Evolutionary conservation across 1,284 basidiomycete genomes (phyloP).

Genomic region (Phenoliferia sp.): DNA sequence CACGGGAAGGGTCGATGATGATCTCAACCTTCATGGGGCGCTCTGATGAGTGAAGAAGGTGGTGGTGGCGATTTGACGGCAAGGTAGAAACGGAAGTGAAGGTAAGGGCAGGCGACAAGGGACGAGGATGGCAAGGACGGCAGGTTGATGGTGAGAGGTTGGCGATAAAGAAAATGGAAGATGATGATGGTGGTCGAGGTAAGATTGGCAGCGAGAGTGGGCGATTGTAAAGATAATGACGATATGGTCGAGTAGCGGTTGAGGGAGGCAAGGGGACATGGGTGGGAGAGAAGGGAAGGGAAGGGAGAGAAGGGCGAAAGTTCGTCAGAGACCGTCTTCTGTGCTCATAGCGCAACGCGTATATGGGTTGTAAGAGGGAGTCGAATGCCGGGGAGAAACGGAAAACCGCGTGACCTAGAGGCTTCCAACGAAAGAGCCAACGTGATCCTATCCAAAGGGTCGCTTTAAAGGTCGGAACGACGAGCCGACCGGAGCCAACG

Average conservation of each 20-base stretch:
- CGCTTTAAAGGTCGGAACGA: too few relatives aligned
- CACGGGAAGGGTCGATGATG: constrained; percentile 77
- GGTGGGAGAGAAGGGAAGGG: not conserved
- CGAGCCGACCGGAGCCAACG: too few relatives aligned
- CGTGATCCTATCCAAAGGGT: too few relatives aligned
- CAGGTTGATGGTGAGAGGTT: not conserved
- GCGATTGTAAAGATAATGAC: too few relatives aligned
- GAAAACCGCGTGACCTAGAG: too few relatives aligned
- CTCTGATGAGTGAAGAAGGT: constrained; percentile 54
- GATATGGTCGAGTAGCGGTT: not conserved
- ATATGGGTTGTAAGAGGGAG: not conserved
- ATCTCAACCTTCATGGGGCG: constrained; percentile 98
- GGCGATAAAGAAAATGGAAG: not conserved
- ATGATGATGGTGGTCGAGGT: not conserved
- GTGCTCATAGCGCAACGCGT: not conserved
- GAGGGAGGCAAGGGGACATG: not conserved
- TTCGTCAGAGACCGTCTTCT: constrained; percentile 2
- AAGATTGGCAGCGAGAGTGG: not conserved
- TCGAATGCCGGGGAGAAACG: too few relatives aligned
- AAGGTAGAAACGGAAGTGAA: not conserved
- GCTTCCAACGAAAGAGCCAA: too few relatives aligned
- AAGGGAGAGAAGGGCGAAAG: not conserved
- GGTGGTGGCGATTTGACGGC: not conserved
- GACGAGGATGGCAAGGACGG: not conserved
- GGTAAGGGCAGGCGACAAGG: not conserved